These are phyloP conservation scores for Chrysoporthe cubensis DNA, from an alignment of 2,329 filamentous ascomycete species.

Conservation along the genomic window DNA sequence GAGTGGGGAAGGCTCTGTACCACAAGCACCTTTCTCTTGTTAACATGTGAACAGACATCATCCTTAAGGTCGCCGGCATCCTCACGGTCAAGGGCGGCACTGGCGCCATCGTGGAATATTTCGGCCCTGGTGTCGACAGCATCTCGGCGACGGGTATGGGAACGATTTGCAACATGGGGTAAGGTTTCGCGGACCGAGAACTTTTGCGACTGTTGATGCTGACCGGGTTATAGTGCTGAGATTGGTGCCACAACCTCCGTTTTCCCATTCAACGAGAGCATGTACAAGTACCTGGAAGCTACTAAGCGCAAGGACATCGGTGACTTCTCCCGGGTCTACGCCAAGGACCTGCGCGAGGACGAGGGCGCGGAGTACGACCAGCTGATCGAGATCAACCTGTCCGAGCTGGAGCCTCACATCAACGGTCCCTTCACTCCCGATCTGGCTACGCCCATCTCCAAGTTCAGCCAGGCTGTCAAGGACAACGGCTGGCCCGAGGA, in stretches of 20 bases:
- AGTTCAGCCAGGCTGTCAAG: slow-evolving; percentile 94
- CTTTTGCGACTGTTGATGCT: neutral
- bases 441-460: slow-evolving; percentile 95
- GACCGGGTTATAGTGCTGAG: slow-evolving; percentile 53
- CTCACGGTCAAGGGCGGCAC: slow-evolving; percentile 98
- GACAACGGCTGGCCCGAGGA: slow-evolving; percentile 95
- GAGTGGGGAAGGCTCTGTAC: slow-evolving; percentile 38
- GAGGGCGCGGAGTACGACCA: slow-evolving; percentile 94
- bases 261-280: slow-evolving; percentile 97
- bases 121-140: slow-evolving; percentile 68
- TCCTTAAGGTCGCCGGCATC: slow-evolving; percentile 95
- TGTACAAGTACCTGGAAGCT: slow-evolving; percentile 92
- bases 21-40: neutral
- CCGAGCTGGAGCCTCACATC: slow-evolving; percentile 94
- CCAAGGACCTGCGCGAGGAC: slow-evolving; percentile 83
- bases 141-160: slow-evolving; percentile 86
- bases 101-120: slow-evolving; percentile 65
- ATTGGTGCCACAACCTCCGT: slow-evolving; percentile 88
- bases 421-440: slow-evolving; percentile 99
- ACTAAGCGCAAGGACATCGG: slow-evolving; percentile 92
- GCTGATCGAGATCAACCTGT: slow-evolving; percentile 93
- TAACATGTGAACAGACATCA: slow-evolving; percentile 69
- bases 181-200: no score
- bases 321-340: slow-evolving; percentile 84
- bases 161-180: slow-evolving; percentile 64